Evolutionary conservation across 306 rosid genomes (phyloP).

Genomic region (cucumber (Cucumis sativus)): DNA sequence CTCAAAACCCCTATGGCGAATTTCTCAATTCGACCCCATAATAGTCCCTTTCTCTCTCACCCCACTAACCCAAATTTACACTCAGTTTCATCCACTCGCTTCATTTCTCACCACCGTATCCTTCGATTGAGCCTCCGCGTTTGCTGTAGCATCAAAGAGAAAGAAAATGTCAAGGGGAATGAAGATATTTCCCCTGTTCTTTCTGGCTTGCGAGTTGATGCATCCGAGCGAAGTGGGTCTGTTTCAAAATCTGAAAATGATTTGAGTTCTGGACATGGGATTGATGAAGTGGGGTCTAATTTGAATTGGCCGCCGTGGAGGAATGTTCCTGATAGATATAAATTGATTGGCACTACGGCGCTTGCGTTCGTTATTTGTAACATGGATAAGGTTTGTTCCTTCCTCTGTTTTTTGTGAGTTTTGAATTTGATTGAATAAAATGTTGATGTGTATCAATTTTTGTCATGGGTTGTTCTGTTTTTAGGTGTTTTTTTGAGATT

Average conservation of each 20-base stretch:
- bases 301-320: constrained; percentile 84
- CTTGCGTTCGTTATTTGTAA: constrained; percentile 90
- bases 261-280: constrained; percentile 13
- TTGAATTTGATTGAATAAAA: not conserved
- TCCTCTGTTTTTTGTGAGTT: not conserved
- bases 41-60: constrained; percentile 17
- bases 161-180: constrained; percentile 20
- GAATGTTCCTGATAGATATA: constrained; percentile 75
- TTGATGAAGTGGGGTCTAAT: constrained; percentile 15
- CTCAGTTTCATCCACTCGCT: constrained; percentile 21
- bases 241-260: constrained; percentile 19
- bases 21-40: constrained; percentile 30
- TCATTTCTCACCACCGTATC: constrained; percentile 20
- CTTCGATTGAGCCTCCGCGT: constrained; percentile 18
- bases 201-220: constrained; percentile 25
- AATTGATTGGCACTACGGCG: constrained; percentile 69
- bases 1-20: constrained; percentile 37
- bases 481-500: not conserved
- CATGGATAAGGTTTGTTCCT: constrained; percentile 77
- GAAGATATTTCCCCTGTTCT: constrained; percentile 22
- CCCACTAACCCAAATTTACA: constrained; percentile 3
- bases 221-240: constrained; percentile 14
- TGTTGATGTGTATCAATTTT: not conserved
- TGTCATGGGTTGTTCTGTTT: not conserved
- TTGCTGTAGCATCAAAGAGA: constrained; percentile 30